Base-by-base conservation (phyloP, 805 yeast species). In the Yarrowia sp. region DNA sequence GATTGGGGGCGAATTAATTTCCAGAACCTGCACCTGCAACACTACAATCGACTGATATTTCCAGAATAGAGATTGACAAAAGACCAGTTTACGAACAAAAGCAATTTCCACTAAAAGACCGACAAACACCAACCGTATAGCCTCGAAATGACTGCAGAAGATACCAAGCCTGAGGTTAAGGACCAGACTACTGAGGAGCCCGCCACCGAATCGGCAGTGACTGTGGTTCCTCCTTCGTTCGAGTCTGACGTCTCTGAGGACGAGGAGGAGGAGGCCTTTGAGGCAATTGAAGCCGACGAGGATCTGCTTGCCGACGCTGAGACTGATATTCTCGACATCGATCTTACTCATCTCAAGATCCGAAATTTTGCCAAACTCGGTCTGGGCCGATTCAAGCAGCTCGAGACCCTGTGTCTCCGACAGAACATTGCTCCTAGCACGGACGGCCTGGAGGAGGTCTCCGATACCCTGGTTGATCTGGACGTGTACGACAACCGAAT, bases 401-500 rank as follows among this genome's bases (percentile, higher is more conserved):
- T 63, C 11, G 56, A 85, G 72, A 76, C 82, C 5, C 79, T 94
- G 22, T 89, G 92, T 70, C 81, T 95, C 70, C 85, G 99, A 75
- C 97, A 92, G 75, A 95, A 95, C 77, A 80, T 92, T 72, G 81
- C 95, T 48, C 87, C 89, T 38, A 84, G 89, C n/a, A 82, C 93
- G 46, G 84, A 86, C 53, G 92, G 87, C 10, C 80, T 94, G 19
- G 92, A 92, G 69, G 80, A 79, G 12, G 74, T 89, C 10, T 85
- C 86, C 16, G 81, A 83, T 1, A 81, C 82, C 0, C 73, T 95
- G 73, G 90, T 86, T 72, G 95, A 92, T 70, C 79, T 95, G 70
- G 99, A 95, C 77, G 82, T 93, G 41, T 95, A 95, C 76, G 99
- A 95, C 78, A 95, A 95, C 78, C 82, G 97, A 73, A 89, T 95